Base-by-base conservation (phyloP, 164 flowering plant species). In the Kingdonia uniflora region DNA sequence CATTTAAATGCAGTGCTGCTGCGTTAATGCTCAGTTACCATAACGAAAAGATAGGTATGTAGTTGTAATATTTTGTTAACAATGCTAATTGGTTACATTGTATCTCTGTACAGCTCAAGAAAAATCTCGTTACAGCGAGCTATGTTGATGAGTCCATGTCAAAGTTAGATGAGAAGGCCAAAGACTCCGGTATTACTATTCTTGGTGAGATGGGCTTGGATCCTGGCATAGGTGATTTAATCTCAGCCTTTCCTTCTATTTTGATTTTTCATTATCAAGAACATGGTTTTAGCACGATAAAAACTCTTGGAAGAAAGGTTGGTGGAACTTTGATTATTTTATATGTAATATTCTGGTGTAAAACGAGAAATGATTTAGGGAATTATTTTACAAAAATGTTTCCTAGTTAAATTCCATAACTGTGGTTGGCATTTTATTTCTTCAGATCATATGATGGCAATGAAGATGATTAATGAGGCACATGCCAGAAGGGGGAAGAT, bases 201-300 rank as follows among this genome's bases (percentile, higher is more conserved):
- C 91, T 94, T 52, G 84, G 96, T 38, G 97, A 94, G 71, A 94
- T 94, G 99, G 99, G 99, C 39, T 75, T 94, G 78, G 99, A 94
- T 72, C 99, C 99, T 57, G 99, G 99, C 68, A 89, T 94, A 71
- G 99, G 99, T 86, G 74, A 66, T 55, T 14, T 56, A 8, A 29
- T 29, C 35, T 8, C 35, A 29, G 8, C 35, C 8, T 29, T 29
- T 8, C 35, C 35, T 29, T 29, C 35, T 29, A 8, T 29, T 29
- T 29, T 29, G 35, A 8, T 29, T 29, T 29, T 29, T n/a, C n/a
- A 8, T 4, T 29, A 29, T 29, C n/a, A 29, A 29, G 8, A 29
- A 13, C n/a, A 13, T 47, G 29, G 0, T 2, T 44, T 29, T 44
- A 2, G 19, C 1, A 1, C 22, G 23, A 21, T 44, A 10, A 21